Evolutionary conservation across 2,329 filamentous ascomycete genomes (phyloP).

Genomic region (Pyrenochaeta sp.): DNA sequence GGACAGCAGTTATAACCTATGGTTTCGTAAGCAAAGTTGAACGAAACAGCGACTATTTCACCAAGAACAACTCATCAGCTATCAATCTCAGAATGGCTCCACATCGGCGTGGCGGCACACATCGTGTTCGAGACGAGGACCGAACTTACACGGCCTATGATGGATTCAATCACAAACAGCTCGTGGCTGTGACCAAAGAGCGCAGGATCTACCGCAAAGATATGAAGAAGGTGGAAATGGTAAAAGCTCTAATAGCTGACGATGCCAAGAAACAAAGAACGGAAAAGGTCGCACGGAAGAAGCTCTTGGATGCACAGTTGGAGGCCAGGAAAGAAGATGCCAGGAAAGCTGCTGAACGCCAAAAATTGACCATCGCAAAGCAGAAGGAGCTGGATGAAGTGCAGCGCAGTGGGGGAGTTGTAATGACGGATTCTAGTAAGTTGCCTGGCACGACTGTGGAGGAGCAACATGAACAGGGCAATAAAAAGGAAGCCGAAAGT

Average conservation of each 20-base stretch:
- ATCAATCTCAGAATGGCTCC: constrained; percentile 10
- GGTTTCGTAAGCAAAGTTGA: too few relatives aligned
- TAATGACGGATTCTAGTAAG: constrained; percentile 11
- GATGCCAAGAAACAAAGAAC: constrained; percentile 15
- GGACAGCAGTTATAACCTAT: too few relatives aligned
- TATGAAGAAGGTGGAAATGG: constrained; percentile 40
- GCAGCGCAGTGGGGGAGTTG: constrained; percentile 15
- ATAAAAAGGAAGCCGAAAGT: constrained; percentile 5
- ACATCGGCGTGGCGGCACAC: constrained; percentile 39
- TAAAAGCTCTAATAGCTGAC: constrained; percentile 26
- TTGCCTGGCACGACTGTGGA: constrained; percentile 3
- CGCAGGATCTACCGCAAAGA: constrained; percentile 35
- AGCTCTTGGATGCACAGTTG: constrained; percentile 11
- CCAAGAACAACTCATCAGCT: background rate
- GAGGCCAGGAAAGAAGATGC: constrained; percentile 17
- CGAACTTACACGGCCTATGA: constrained; percentile 41
- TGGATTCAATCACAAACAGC: constrained; percentile 28
- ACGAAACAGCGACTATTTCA: too few relatives aligned
- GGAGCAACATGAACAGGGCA: constrained; percentile 1
- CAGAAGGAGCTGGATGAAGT: constrained; percentile 8
- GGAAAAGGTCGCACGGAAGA: constrained; percentile 17
- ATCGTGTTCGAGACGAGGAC: constrained; percentile 35
- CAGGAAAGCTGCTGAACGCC: constrained; percentile 9
- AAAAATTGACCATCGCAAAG: constrained; percentile 10
- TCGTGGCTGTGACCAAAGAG: constrained; percentile 25